A percentile compares a stretch with the other conserved stretches of the same genome.
These are phyloP conservation scores for Schwanniomyces polymorphus DNA, from an alignment of 805 yeast genomes.

Conservation along the genomic window DNA sequence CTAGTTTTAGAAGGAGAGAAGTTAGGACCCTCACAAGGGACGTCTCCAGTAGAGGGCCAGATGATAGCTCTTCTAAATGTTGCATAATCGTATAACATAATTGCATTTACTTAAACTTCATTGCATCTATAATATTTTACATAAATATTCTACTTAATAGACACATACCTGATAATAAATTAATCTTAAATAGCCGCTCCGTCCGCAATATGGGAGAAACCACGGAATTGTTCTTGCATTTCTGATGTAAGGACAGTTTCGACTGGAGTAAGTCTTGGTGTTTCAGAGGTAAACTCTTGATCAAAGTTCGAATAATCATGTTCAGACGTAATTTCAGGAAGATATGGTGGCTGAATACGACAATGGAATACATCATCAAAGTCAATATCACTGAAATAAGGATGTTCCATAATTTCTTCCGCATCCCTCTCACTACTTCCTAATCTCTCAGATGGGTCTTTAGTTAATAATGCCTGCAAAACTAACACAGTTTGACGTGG, in stretches of 20 bases:
- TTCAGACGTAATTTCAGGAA: slow-evolving; percentile 83
- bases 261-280: slow-evolving; percentile 93
- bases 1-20: background rate
- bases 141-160: background rate
- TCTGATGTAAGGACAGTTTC: slow-evolving; percentile 81
- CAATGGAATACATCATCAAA: slow-evolving; percentile 80
- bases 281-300: slow-evolving; percentile 90
- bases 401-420: slow-evolving; percentile 90
- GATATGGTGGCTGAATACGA: slow-evolving; percentile 81
- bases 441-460: slow-evolving; percentile 81
- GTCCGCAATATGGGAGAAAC: slow-evolving; percentile 85
- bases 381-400: slow-evolving; percentile 85
- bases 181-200: slow-evolving; percentile 38
- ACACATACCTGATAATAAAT: background rate
- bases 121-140: background rate
- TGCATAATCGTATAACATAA: background rate
- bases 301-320: slow-evolving; percentile 94
- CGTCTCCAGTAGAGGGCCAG: background rate
- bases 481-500: slow-evolving; percentile 94
- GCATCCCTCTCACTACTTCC: slow-evolving; percentile 92
- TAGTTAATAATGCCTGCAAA: slow-evolving; percentile 84
- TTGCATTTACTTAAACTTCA: background rate
- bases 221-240: slow-evolving; percentile 96
- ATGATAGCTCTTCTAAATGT: background rate
- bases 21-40: background rate